phyloP scores from a whole-genome alignment of 129 eudicot genomes.

The Saposhnikovia divaricata region DNA sequence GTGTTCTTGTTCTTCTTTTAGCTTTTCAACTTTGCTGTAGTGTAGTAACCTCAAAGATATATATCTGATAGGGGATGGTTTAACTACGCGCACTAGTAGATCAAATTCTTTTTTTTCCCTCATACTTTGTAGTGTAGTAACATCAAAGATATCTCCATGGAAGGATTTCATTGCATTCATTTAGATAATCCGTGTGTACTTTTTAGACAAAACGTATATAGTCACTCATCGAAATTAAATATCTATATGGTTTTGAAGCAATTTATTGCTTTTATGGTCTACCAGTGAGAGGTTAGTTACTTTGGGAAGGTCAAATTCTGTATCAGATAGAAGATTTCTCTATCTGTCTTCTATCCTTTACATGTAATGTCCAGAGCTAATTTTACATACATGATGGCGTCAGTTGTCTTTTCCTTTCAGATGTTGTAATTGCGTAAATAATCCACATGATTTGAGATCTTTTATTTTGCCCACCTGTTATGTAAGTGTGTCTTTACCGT shows the following conservation, averaged over 20 bases:
- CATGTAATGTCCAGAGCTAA: neutral
- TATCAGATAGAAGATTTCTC: neutral
- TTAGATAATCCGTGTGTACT: neutral
- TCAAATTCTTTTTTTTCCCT: neutral
- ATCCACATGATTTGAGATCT: neutral
- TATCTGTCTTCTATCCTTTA: neutral
- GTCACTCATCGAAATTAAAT: neutral
- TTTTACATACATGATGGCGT: neutral
- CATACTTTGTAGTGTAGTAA: no score
- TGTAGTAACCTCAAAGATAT: neutral
- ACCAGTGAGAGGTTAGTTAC: neutral
- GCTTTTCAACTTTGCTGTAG: neutral
- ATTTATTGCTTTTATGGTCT: neutral
- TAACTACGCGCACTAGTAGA: neutral
- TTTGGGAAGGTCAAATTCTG: neutral
- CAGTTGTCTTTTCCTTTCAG: neutral
- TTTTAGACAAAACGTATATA: no score
- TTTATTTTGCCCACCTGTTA: neutral
- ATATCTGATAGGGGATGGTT: neutral
- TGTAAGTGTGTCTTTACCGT: neutral
- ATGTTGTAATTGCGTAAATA: neutral
- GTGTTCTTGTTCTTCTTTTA: conserved; percentile 13
- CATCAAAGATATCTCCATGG: no score
- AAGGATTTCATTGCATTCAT: neutral
- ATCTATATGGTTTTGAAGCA: neutral